Evolutionary conservation across 176 grass and related monocot genomes (phyloP).

Genomic region (bread wheat (Triticum aestivum)): IWGSC_CS_RefSeq_v2.1 NC_057801.1:781498968-781499467

Average conservation of each 20-base stretch:
- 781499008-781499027: not conserved
- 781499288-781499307: conserved; percentile 71
- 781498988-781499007: not conserved
- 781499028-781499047: not conserved
- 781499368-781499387: conserved; percentile 52
- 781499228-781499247: too few species aligned
- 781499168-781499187: too few species aligned
- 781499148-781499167: too few species aligned
- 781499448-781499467: conserved; percentile 45
- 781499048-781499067: too few species aligned
- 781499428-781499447: conserved; percentile 65
- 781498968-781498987: conserved; percentile 59
- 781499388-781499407: conserved; percentile 69
- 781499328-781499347: conserved; percentile 91
- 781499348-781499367: conserved; percentile 65
- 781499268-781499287: not conserved
- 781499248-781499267: not conserved
- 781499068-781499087: too few species aligned
- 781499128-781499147: too few species aligned
- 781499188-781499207: too few species aligned
- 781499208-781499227: too few species aligned
- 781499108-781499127: too few species aligned
- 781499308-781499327: conserved; percentile 85
- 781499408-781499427: conserved; percentile 56
- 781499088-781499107: too few species aligned